Base-by-base conservation (phyloP, 768 basidiomycete species). In the Serendipita sp. region DNA sequence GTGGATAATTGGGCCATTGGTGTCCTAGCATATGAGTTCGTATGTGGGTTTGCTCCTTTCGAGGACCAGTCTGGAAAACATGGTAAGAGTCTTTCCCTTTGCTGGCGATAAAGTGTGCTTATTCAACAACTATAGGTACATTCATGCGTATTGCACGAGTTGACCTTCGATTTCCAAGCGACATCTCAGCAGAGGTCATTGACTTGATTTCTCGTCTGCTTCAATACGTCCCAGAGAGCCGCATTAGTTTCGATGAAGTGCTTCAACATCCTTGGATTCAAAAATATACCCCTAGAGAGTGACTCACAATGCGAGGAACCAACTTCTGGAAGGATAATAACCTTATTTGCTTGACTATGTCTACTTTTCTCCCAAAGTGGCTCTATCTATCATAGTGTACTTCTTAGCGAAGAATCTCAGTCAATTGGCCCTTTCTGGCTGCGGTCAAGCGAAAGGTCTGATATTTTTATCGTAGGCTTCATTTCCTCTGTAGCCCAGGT, bases 1-100 rank as follows among this genome's bases (percentile, higher is more conserved):
- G 79, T 80, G 28, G 79, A 80, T 67, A 69, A 76, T n/a, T 80
- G 79, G 79, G 78, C 79, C 2, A 68, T 80, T 28, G 79, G 79
- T 37, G 78, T 80, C 18, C 68, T 80, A 63, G 72, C 73, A 5
- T 80, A 77, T 68, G 79, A 80, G 70, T 79, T 80, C 68, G 58
- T 79, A 35, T 70, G 72, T 38, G 78, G 79, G 7, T 67, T 67
- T 24, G 77, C 79, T 32, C 79, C 79, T 3, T 80, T 80, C 66
- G 79, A 80, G 69, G 75, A 74, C 51, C 45, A 72, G 67, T 68
- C 58, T 38, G 66, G 56, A 7, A 58, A 63, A 30, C 53, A 62
- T 44, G 45, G 68, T 67, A 35, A 16, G 63, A n/a, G 8, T 28
- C 34, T 45, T 18, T 41, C 58, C 34, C 41, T 51, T 63, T 47